Evolutionary conservation across 2,329 filamentous ascomycete species (phyloP).

Genomic region (Eutypa lata): DNA sequence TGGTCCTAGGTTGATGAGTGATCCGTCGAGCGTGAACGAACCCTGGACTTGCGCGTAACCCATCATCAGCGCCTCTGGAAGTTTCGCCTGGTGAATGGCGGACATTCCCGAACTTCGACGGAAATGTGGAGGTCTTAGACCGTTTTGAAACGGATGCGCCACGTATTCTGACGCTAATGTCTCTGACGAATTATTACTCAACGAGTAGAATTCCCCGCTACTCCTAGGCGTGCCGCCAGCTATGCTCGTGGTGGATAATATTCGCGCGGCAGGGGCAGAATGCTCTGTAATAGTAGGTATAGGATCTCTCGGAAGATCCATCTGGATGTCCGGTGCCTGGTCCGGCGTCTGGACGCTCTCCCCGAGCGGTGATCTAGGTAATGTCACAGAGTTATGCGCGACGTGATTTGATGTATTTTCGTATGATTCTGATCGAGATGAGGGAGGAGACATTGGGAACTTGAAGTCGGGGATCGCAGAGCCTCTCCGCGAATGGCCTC

Average conservation of each 20-base stretch:
- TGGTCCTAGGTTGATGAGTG: slow-evolving; percentile 79
- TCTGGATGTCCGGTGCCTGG: slow-evolving; percentile 16
- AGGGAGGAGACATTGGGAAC: slow-evolving; percentile 49
- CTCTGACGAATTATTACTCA: slow-evolving; percentile 93
- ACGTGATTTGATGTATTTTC: slow-evolving; percentile 24
- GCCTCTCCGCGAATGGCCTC: slow-evolving; percentile 37
- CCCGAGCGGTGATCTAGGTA: slow-evolving; percentile 32
- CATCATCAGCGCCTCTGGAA: slow-evolving; percentile 89
- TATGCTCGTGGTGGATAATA: slow-evolving; percentile 75
- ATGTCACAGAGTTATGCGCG: slow-evolving; percentile 37
- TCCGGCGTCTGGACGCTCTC: slow-evolving; percentile 27
- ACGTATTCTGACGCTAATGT: slow-evolving; percentile 89
- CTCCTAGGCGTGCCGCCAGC: slow-evolving; percentile 78
- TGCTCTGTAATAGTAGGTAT: slow-evolving; percentile 55
- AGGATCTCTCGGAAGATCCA: slow-evolving; percentile 40
- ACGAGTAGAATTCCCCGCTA: slow-evolving; percentile 90
- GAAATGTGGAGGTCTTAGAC: slow-evolving; percentile 40
- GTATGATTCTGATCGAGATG: slow-evolving; percentile 33
- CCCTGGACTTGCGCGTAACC: slow-evolving; percentile 93
- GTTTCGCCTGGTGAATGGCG: slow-evolving; percentile 39
- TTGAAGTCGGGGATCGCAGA: slow-evolving; percentile 53
- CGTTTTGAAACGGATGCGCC: slow-evolving; percentile 42
- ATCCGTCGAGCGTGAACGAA: slow-evolving; percentile 87
- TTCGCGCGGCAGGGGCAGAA: slow-evolving; percentile 59
- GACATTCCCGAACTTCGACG: slow-evolving; percentile 44